Base-by-base conservation (phyloP, 495 filamentous ascomycete genomes). In the Penicillium atrosanguineum region DNA sequence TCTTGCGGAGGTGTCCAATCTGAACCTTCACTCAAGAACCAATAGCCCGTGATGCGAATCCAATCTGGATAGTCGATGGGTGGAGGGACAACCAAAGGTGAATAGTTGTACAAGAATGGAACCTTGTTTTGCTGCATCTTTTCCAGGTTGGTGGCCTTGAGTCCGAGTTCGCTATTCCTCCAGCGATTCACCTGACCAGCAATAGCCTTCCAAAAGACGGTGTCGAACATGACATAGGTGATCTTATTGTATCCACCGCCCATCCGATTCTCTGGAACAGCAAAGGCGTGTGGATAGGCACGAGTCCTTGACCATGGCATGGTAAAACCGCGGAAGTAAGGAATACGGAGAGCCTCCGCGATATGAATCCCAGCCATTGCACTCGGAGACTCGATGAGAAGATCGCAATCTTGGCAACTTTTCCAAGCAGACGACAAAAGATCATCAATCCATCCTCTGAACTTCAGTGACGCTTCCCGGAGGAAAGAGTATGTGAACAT, bases 291-390 rank as follows among this genome's bases (percentile, higher is more conserved):
- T 12, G 94, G 94, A 62, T 98, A 98, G 4, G 95, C 90, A 46
- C 95, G 79, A 20, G 94, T 98, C 41, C 92, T 85, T 0, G 95
- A 93, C 94, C 94, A 98, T 14, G 94, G 95, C 94, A 98, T 98
- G 16, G 93, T 94, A 69, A 98, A 98, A 0, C 91, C 95, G 54
- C 94, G 84, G 78, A 97, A 97, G 64, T 98, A 98, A 6, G 94
- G 94, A 46, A 98, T 95, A 29, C 81, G 79, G 6, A 98, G 79
- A 7, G 91, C 91, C 72, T 98, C 95, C n/a, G 94, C 94, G 55
- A 98, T 97, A 67, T 98, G 94, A 40, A 98, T 96, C 26, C 94
- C 94, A 9, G 86, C 91, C 94, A 98, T 98, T 40, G 95, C 91
- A 57, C 87, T 91, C n/a, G 94, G 94, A 40, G 88, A 93, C 59